Percentiles rank a stretch among this genome's conserved stretches.
Evolutionary conservation across 2,329 filamentous ascomycete species (phyloP).

Genomic region (Hypoxylon sp.): DNA sequence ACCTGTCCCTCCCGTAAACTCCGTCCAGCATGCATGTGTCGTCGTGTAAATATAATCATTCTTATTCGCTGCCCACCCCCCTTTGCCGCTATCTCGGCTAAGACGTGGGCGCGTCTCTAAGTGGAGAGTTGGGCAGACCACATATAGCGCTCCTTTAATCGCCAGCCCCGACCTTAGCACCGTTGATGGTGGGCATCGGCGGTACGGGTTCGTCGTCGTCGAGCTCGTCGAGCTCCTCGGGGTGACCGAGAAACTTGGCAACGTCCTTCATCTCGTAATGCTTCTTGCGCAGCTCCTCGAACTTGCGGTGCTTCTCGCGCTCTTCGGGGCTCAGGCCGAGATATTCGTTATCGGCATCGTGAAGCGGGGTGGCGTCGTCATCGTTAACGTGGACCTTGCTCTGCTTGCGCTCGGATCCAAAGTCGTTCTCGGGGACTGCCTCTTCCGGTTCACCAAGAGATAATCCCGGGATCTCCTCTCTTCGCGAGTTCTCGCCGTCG

Average conservation of each 20-base stretch:
- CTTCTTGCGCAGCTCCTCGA: constrained; percentile 90
- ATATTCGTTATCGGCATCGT: constrained; percentile 64
- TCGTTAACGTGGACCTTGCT: constrained; percentile 82
- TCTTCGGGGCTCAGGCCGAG: constrained; percentile 73
- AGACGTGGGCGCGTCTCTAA: background rate
- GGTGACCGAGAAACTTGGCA: constrained; percentile 82
- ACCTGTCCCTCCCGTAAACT: constrained; percentile 21
- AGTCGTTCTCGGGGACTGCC: constrained; percentile 61
- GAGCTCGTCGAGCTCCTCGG: constrained; percentile 69
- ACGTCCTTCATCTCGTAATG: constrained; percentile 99
- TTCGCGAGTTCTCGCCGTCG: constrained; percentile 55
- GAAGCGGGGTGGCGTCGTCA: constrained; percentile 61
- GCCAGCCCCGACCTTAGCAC: constrained; percentile 39
- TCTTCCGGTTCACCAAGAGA: constrained; percentile 94
- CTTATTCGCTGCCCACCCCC: constrained; percentile 7
- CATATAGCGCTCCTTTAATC: constrained; percentile 35
- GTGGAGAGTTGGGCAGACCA: constrained; percentile 9
- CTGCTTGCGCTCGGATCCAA: constrained; percentile 48
- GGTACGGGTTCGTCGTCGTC: constrained; percentile 59
- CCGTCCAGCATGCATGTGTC: constrained; percentile 36
- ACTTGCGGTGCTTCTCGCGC: constrained; percentile 87
- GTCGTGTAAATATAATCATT: constrained; percentile 11
- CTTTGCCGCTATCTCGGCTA: background rate
- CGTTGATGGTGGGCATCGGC: constrained; percentile 41
- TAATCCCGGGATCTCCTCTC: constrained; percentile 87